Percentiles rank a stretch among this genome's conserved stretches.
Conservation (phyloP, 108 stramenopile genomes). For the Cyclotella cryptica region DNA sequence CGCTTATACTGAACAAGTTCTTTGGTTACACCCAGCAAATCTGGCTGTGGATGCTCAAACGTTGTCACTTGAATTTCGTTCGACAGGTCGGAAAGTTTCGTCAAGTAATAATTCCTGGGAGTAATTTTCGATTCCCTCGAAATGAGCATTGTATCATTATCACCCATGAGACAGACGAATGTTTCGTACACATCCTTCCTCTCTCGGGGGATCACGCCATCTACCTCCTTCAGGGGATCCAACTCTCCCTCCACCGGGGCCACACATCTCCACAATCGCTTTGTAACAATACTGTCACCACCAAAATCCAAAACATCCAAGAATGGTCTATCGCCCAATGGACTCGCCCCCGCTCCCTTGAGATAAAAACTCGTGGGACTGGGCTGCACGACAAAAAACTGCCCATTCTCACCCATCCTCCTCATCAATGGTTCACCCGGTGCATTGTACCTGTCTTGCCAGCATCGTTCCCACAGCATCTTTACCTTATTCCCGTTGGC, state of each 20-base stretch:
- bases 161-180: conserved; percentile 43
- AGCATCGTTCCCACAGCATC: conserved; percentile 43
- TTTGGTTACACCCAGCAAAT: conserved; percentile 53
- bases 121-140: conserved; percentile 53
- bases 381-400: conserved; percentile 45
- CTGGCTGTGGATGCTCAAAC: conserved; percentile 58
- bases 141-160: conserved; percentile 56
- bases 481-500: conserved; percentile 15
- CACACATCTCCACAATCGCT: conserved; percentile 50
- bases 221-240: conserved; percentile 49
- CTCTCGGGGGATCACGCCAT: conserved; percentile 42
- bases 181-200: conserved; percentile 52
- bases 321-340: conserved; percentile 56
- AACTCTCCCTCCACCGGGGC: conserved; percentile 54
- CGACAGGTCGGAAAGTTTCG: conserved; percentile 29
- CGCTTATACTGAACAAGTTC: conserved; percentile 57
- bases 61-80: conserved; percentile 48
- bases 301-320: conserved; percentile 50
- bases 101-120: conserved; percentile 48
- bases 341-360: conserved; percentile 51
- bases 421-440: conserved; percentile 44
- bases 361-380: conserved; percentile 42
- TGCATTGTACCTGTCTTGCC: conserved; percentile 49
- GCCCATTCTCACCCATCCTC: conserved; percentile 29
- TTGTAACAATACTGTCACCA: conserved; percentile 21